Percentiles rank a stretch among this genome's conserved stretches.
These are phyloP conservation scores for Aphanomyces astaci DNA, from an alignment of 352 stramenopile species.

Conservation along the genomic window DNA sequence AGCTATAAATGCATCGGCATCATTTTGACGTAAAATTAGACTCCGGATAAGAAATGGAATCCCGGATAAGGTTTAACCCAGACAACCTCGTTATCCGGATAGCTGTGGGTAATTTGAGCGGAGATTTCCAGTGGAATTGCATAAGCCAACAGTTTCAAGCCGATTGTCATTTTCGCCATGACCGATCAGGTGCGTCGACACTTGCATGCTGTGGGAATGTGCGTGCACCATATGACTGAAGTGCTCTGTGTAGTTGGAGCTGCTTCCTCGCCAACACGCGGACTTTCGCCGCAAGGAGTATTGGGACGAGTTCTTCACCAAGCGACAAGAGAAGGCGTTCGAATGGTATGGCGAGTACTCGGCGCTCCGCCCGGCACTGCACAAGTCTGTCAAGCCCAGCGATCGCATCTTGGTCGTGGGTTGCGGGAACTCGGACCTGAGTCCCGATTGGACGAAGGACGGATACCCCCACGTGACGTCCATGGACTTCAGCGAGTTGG, in stretches of 20 bases:
- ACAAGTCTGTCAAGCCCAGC: conserved; percentile 32
- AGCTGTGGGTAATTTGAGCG: no score
- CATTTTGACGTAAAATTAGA: not conserved
- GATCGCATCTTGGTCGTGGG: conserved; percentile 61
- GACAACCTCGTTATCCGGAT: no score
- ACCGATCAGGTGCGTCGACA: no score
- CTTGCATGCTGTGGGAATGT: no score
- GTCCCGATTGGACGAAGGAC: conserved; percentile 43
- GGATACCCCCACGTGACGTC: conserved; percentile 51
- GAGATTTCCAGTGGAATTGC: not conserved
- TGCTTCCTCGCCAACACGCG: conserved; percentile 40
- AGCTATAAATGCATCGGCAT: no score
- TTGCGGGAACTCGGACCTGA: conserved; percentile 72
- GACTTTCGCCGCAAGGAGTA: conserved; percentile 68
- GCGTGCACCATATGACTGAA: no score
- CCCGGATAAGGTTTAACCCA: no score
- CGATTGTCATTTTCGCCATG: no score
- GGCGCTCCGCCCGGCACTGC: conserved; percentile 33
- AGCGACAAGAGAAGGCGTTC: conserved; percentile 60
- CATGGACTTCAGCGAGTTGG: conserved; percentile 64
- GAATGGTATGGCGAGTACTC: conserved; percentile 73
- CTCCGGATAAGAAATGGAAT: not conserved
- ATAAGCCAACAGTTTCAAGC: not conserved
- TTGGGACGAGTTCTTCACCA: conserved; percentile 66
- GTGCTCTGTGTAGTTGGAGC: conserved; percentile 11